A percentile compares a stretch with the other conserved stretches of the same genome.
Evolutionary conservation across 2,329 filamentous ascomycete species (phyloP).

Genomic region (Ophiostoma piceae): DNA sequence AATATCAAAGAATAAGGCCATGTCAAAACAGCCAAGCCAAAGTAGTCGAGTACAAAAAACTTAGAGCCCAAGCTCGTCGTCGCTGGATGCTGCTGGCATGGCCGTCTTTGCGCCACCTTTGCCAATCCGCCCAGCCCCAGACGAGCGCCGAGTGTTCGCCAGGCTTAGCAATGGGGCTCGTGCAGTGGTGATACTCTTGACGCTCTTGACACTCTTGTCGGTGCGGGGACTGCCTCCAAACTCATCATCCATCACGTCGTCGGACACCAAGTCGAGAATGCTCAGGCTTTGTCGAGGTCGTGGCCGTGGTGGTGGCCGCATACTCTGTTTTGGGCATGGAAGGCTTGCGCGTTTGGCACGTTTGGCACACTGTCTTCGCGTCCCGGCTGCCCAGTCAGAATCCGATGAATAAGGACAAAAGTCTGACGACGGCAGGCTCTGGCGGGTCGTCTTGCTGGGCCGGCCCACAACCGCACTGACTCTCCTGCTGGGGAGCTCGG

Average conservation of each 20-base stretch:
- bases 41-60: background rate
- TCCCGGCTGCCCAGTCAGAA: background rate
- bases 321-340: background rate
- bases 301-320: background rate
- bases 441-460: background rate
- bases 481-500: background rate
- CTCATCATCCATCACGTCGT: background rate
- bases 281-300: background rate
- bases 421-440: background rate
- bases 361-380: background rate
- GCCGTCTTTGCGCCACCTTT: background rate
- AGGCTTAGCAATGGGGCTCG: background rate
- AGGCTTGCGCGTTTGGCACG: constrained; percentile 5
- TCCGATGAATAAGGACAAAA: constrained; percentile 6
- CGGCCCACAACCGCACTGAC: background rate
- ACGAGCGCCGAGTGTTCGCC: background rate
- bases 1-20: background rate
- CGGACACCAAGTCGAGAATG: constrained; percentile 9
- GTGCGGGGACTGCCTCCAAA: background rate
- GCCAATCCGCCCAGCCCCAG: background rate
- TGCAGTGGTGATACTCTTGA: background rate
- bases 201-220: background rate
- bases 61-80: constrained; percentile 8
- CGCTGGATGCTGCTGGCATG: background rate
- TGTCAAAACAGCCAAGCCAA: background rate